Base-by-base conservation (phyloP, 1,284 basidiomycete species). In the Ceratobasidium sp. region DNA sequence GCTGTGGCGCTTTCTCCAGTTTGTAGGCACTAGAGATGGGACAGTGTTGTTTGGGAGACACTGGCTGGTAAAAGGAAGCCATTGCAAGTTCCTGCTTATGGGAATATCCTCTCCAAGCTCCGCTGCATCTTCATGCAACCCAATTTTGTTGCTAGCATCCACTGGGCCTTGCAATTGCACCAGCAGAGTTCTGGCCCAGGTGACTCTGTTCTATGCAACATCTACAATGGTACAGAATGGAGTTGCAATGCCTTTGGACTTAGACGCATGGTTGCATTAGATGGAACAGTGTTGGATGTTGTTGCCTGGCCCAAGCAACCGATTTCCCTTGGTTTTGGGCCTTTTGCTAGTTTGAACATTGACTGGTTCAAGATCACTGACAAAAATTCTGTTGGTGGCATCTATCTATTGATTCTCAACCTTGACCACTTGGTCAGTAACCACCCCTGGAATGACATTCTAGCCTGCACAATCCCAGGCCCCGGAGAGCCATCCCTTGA, bases 271-370 rank as follows among this genome's bases (percentile, higher is more conserved):
- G 35, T 34, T 27, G 27, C 38, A 43, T 27, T 27, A 27, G 56
- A 58, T 31, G 56, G 40, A 8, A 17, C 8, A 13, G 45, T 17
- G 40, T 10, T 8, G 6, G 25, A 40, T 45, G 42, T 42, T n/a
- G n/a, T 42, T 40, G 31, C 40, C 17, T 45, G 10, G 20, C 13
- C 40, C 5, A 7, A n/a, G n/a, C n/a, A 27, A 8, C 38, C 27
- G 25, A 25, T 58, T 7, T 45, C 56, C 8, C 56, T 58, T 10
- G 56, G 56, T n/a, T 58, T 40, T 29, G 56, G 56, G 15, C 56
- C 43, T 2, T 25, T 58, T 58, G 56, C 40, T 45, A 27, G 34
- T 13, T 27, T 45, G 7, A 58, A 58, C 40, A 29, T 58, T 13
- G 56, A 58, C 25, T 58, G 56, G 56, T 58, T 58, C n/a, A 17